Evolutionary conservation across 805 yeast genomes (phyloP), one percentile per base, ranked within the genome.

Genomic region (Ogataea methylovora): DNA sequence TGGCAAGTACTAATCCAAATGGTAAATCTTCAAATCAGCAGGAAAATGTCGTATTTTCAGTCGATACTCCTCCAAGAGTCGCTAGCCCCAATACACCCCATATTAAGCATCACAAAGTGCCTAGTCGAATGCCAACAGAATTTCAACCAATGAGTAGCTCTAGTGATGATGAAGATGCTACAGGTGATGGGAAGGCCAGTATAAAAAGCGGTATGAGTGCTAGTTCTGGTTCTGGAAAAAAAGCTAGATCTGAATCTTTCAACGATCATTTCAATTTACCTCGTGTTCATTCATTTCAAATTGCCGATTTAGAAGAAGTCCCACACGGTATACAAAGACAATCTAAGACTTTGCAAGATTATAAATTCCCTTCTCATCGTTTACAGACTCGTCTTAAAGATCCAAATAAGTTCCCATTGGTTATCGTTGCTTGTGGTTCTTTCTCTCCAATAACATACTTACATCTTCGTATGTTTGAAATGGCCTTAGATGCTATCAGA

Each of bases 391-490:
- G 70, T 35, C 58, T 88, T 49, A 61, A 73, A 37, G 92, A 86
- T 49, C 76, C 81, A 36, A 65, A 79, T 41, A 90, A 90, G 60
- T 70, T 77, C 45, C 98, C 98, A 1, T 67, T 92, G 44, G 97
- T 92, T 10, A 73, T 92, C 34, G 97, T 92, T 19, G 97, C 97
- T 1, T 92, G 98, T 61, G 98, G 98, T 8, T 86, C 96, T 2
- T 92, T 90, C 52, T 84, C 95, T 2, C 98, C 98, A 23, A 79
- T 92, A 35, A 92, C 98, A 0, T 92, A 92, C 58, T 65, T 92
- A 37, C 98, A 92, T 60, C 65, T 92, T 51, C 72, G 98, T 38
- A 92, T 92, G 97, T 92, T 92, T 57, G 98, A 92, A 61, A 92
- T 92, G 98, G 98, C 98, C 0, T 63, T 92, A 49, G 98, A 92